Conservation (phyloP, 2,329 filamentous ascomycete species). For the Magnaporthales sp. region DNA sequence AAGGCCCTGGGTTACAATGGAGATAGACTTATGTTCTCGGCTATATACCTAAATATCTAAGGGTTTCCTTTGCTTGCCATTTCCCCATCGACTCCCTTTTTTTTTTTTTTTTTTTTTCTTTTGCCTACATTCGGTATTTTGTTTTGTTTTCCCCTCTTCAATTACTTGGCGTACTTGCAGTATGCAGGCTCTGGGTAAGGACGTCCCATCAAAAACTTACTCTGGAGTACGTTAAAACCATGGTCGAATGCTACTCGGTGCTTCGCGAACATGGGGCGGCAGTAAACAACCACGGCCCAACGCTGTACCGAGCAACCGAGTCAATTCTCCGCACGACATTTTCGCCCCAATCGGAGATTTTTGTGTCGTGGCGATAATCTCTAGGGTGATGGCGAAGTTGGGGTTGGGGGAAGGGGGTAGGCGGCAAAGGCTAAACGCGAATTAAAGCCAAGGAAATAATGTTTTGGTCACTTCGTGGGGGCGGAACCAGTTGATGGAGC, state of each 20-base stretch:
- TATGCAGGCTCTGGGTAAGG: background rate
- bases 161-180: background rate
- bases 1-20: background rate
- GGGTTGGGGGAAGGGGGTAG: background rate
- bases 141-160: background rate
- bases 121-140: background rate
- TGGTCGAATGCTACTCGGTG: background rate
- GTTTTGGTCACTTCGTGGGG: background rate
- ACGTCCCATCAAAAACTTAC: background rate
- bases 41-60: background rate
- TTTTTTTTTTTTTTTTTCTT: too few species aligned
- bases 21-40: background rate
- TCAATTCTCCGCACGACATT: background rate
- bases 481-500: background rate
- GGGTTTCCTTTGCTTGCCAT: background rate
- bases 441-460: background rate
- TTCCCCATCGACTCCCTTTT: background rate
- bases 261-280: background rate
- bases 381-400: background rate
- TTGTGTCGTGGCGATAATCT: background rate
- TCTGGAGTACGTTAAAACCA: background rate
- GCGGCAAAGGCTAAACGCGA: background rate
- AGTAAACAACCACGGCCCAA: background rate
- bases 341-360: background rate
- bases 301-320: background rate